A percentile compares a stretch with the other conserved stretches of the same genome.
phyloP scores from a whole-genome alignment of 2,329 filamentous ascomycete species.

The Colletotrichum lupini region DNA sequence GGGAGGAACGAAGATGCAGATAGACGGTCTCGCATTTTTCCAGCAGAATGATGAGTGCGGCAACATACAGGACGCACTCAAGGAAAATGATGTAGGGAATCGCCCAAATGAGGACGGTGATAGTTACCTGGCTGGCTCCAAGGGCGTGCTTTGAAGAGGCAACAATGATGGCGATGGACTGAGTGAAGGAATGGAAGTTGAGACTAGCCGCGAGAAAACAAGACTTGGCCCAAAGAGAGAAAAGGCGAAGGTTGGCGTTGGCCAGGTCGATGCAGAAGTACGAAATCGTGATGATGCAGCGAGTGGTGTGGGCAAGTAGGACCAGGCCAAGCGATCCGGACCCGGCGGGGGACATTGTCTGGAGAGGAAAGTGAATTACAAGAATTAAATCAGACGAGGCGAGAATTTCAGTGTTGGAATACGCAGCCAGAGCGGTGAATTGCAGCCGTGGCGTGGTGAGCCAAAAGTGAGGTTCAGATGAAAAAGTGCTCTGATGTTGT shows the following conservation, averaged over 20 bases:
- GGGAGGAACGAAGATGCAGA: slow-evolving; percentile 26
- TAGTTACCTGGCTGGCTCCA: not conserved
- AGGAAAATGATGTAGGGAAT: slow-evolving; percentile 9
- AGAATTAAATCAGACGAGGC: not conserved
- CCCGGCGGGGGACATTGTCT: slow-evolving; percentile 16
- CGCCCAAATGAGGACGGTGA: not conserved
- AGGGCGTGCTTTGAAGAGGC: not conserved
- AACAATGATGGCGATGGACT: not conserved
- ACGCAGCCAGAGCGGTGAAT: not conserved
- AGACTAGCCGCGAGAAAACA: not conserved
- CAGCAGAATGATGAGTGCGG: not conserved
- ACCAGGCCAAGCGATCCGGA: slow-evolving; percentile 13
- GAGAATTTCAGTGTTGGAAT: not conserved
- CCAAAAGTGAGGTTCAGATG: slow-evolving; percentile 23
- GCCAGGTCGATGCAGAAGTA: not conserved
- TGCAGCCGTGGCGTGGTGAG: not conserved
- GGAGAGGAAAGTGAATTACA: not conserved
- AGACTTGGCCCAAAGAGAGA: not conserved
- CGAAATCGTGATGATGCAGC: slow-evolving; percentile 5
- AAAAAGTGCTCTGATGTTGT: slow-evolving; percentile 27
- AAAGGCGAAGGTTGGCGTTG: slow-evolving; percentile 4
- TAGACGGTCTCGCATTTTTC: slow-evolving; percentile 31
- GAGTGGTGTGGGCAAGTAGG: slow-evolving; percentile 7
- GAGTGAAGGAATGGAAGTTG: not conserved
- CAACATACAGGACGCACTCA: not conserved